These are phyloP conservation scores for Grigorovia transvaalensis DNA, from an alignment of 805 yeast genomes.

Conservation along the genomic window DNA sequence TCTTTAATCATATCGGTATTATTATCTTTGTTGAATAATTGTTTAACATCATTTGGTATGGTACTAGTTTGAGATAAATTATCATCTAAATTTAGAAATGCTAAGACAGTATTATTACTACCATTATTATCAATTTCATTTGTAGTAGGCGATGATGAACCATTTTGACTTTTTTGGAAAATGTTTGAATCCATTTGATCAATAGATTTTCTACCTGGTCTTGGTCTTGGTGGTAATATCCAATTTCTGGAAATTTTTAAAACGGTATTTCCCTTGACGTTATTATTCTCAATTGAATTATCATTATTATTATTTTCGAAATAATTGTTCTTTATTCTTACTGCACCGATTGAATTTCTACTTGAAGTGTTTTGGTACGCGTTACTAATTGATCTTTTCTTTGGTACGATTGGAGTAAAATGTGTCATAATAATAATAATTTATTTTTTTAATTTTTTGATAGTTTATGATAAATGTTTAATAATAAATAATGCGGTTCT, in stretches of 20 bases:
- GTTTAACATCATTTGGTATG: neutral
- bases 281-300: neutral
- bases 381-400: constrained; percentile 1
- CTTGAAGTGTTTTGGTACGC: neutral
- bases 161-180: neutral
- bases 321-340: neutral
- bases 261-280: neutral
- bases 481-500: neutral
- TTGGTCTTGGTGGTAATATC: constrained; percentile 80
- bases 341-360: neutral
- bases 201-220: constrained; percentile 45
- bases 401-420: constrained; percentile 9
- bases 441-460: neutral
- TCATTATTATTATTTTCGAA: neutral
- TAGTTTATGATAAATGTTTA: neutral
- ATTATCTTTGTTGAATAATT: neutral
- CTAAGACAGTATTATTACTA: constrained; percentile 1
- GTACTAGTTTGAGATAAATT: neutral
- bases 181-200: neutral
- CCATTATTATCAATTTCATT: neutral
- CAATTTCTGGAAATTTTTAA: constrained; percentile 61
- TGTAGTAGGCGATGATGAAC: too few relatives aligned
- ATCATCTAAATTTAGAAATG: constrained; percentile 7
- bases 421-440: neutral
- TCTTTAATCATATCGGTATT: neutral